These are phyloP conservation scores for Metschnikowia picachoensis DNA, from an alignment of 805 yeast genomes.

Conservation along the genomic window DNA sequence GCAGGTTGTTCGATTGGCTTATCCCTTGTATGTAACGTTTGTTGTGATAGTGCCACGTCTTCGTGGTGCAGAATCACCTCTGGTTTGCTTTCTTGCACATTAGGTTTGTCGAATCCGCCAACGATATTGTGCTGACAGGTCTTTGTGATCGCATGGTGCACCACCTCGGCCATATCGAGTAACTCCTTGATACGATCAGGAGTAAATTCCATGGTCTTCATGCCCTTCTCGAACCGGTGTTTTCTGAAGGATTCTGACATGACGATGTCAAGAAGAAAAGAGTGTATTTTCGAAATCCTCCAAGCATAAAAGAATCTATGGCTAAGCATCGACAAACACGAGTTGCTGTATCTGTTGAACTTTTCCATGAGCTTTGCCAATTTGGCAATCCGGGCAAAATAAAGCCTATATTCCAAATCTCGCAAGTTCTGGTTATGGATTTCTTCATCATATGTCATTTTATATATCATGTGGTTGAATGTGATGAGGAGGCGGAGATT, in stretches of 20 bases:
- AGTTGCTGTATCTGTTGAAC: slow-evolving; percentile 22
- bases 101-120: not conserved
- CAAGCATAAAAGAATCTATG: slow-evolving; percentile 17
- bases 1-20: too few species aligned
- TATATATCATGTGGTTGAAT: slow-evolving; percentile 21
- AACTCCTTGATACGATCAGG: slow-evolving; percentile 9
- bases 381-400: slow-evolving; percentile 22
- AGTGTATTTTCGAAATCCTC: slow-evolving; percentile 13
- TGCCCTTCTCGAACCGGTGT: not conserved
- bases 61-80: not conserved
- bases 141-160: slow-evolving; percentile 4
- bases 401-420: slow-evolving; percentile 19
- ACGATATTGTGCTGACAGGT: not conserved
- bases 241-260: slow-evolving; percentile 2
- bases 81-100: not conserved
- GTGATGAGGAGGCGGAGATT: slow-evolving; percentile 23
- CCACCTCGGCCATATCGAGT: slow-evolving; percentile 8
- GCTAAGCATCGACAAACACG: slow-evolving; percentile 14
- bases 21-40: too few species aligned
- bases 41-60: not conserved
- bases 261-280: slow-evolving; percentile 7
- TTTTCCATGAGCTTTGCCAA: slow-evolving; percentile 32
- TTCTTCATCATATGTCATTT: slow-evolving; percentile 17
- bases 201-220: slow-evolving; percentile 2
- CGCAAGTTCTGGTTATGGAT: slow-evolving; percentile 21